Percentiles rank a stretch among this genome's conserved stretches.
Evolutionary conservation across 805 yeast species (phyloP).

Genomic region (Ogataea kodamae): DNA sequence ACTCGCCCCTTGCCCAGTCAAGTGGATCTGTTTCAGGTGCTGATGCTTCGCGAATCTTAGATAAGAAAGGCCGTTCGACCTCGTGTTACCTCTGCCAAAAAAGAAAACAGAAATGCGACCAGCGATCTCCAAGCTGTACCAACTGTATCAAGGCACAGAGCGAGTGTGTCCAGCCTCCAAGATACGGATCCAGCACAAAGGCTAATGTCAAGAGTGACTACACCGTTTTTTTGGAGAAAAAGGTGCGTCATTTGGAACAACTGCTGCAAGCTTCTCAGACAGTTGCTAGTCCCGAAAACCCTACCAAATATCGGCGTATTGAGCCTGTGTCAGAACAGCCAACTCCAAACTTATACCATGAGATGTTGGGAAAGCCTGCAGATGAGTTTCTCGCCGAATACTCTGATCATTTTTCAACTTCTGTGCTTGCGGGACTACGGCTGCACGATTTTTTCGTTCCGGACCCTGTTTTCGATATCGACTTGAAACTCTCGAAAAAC

Average conservation of each 20-base stretch:
- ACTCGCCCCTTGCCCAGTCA: too few species aligned
- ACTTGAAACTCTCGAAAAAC: conserved; percentile 46
- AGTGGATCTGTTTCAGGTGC: too few species aligned
- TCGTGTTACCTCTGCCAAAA: conserved; percentile 55
- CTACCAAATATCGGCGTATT: conserved; percentile 30
- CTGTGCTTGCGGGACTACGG: conserved; percentile 42
- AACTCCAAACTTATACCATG: conserved; percentile 21
- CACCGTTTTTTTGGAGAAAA: conserved; percentile 52
- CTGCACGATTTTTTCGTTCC: conserved; percentile 41
- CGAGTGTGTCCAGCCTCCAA: conserved; percentile 60
- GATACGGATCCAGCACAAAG: conserved; percentile 41
- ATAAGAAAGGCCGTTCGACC: conserved; percentile 54
- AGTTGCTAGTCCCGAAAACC: conserved; percentile 9
- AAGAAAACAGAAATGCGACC: conserved; percentile 64
- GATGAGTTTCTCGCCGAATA: conserved; percentile 21
- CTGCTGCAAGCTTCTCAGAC: conserved; percentile 33
- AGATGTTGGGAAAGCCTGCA: conserved; percentile 19
- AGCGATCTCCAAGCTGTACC: conserved; percentile 59
- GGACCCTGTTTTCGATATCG: conserved; percentile 53
- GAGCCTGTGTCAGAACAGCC: conserved; percentile 18
- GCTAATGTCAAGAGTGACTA: conserved; percentile 52
- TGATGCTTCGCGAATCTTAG: conserved; percentile 20
- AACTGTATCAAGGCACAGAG: conserved; percentile 63
- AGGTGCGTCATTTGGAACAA: conserved; percentile 49
- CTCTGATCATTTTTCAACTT: conserved; percentile 13